phyloP scores from a whole-genome alignment of 495 filamentous ascomycete genomes.

The Podospora pseudopauciseta region DNA sequence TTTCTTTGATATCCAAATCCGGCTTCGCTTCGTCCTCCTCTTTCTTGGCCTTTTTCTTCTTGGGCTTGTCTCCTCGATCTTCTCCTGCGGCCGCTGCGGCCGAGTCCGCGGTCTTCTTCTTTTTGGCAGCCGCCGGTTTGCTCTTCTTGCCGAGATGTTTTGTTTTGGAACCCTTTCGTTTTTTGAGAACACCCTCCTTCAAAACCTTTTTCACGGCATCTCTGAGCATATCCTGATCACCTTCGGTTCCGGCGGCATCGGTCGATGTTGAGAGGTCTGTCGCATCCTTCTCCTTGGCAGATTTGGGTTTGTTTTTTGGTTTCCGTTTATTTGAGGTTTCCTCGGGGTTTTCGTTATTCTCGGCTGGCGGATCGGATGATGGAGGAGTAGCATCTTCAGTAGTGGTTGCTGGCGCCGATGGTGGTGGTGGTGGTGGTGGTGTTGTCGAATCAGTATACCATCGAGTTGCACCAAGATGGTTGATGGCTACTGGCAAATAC shows the following conservation, averaged over 20 bases:
- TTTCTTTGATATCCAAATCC: conserved; percentile 6
- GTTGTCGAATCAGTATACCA: background rate
- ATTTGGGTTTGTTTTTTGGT: background rate
- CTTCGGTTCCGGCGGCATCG: background rate
- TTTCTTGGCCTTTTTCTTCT: background rate
- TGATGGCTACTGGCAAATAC: background rate
- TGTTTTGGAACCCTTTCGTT: background rate
- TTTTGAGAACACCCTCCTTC: background rate
- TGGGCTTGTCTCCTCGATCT: background rate
- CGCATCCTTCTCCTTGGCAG: background rate
- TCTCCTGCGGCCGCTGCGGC: background rate
- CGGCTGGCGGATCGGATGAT: background rate
- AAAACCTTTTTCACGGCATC: background rate
- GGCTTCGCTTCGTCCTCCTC: conserved; percentile 12
- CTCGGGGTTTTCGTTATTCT: background rate
- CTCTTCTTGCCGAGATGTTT: background rate
- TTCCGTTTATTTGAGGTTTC: background rate
- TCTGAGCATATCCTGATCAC: background rate
- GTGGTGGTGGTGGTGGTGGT: background rate
- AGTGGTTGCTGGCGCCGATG: background rate
- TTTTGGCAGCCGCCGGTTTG: background rate
- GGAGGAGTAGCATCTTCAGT: background rate
- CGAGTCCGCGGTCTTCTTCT: background rate
- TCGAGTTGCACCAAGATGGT: background rate
- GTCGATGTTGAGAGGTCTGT: background rate